A percentile compares a stretch with the other conserved stretches of the same genome.
phyloP scores from a whole-genome alignment of 2,329 filamentous ascomycete genomes.

The Fusarium sp. region DNA sequence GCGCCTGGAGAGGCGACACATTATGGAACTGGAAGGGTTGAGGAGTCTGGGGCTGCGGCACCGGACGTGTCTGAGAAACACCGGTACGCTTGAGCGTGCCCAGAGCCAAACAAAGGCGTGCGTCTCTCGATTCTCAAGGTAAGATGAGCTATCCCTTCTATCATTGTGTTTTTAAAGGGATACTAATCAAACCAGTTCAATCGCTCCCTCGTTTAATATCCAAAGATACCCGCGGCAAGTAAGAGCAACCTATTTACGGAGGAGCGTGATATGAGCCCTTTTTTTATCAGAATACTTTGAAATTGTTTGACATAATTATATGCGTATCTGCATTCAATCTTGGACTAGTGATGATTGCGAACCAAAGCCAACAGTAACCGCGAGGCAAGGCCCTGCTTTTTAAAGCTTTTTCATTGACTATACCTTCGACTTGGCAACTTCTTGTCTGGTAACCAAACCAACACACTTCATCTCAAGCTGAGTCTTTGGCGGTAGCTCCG shows the following conservation, averaged over 20 bases:
- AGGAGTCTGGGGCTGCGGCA: background rate
- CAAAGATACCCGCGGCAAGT: background rate
- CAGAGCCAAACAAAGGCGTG: background rate
- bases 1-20: slow-evolving; percentile 3
- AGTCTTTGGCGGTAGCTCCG: background rate
- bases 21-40: slow-evolving; percentile 18
- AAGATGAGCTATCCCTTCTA: background rate
- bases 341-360: background rate
- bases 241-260: fast-evolving
- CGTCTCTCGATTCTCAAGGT: background rate
- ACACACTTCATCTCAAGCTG: background rate
- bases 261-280: background rate
- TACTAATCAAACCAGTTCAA: background rate
- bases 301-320: background rate
- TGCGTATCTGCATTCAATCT: background rate
- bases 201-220: background rate
- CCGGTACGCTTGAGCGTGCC: background rate
- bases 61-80: background rate
- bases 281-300: background rate
- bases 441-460: background rate
- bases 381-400: background rate
- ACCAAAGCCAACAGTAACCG: background rate
- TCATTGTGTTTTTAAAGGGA: background rate
- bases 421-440: background rate
- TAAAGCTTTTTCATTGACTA: background rate